phyloP scores from a whole-genome alignment of 2,329 filamentous ascomycete species.

The Ophiocordyceps camponoti-leonardi region DNA sequence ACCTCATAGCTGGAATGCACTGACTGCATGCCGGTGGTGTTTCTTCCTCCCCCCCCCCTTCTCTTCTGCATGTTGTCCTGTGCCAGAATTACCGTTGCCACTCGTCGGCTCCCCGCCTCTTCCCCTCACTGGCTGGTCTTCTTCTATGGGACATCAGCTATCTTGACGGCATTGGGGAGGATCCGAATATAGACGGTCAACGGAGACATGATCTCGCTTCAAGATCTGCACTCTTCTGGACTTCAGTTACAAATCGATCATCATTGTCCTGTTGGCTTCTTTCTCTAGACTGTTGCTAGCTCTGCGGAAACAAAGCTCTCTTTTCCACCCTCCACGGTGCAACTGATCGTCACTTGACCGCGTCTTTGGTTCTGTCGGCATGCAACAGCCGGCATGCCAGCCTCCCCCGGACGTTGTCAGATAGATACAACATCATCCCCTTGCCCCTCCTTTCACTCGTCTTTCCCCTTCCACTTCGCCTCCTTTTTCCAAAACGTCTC shows the following conservation, averaged over 20 bases:
- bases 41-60: background rate
- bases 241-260: background rate
- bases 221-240: background rate
- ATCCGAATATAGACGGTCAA: background rate
- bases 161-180: background rate
- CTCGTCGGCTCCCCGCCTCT: background rate
- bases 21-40: conserved; percentile 4
- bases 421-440: too few species aligned
- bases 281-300: background rate
- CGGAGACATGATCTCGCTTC: background rate
- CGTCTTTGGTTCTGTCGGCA: conserved; percentile 2
- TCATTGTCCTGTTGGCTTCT: background rate
- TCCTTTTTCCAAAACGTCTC: background rate
- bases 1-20: conserved; percentile 4
- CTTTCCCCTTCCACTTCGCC: background rate
- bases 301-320: too few species aligned
- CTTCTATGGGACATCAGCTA: background rate
- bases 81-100: background rate
- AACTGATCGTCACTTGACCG: conserved; percentile 3
- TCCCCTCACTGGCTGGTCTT: background rate
- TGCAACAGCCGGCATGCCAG: conserved; percentile 6
- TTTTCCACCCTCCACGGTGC: background rate
- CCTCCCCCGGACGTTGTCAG: background rate
- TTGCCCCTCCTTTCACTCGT: background rate
- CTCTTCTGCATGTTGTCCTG: too few species aligned